Evolutionary conservation across 2,329 filamentous ascomycete species (phyloP).

Genomic region (Xylogone sp.): DNA sequence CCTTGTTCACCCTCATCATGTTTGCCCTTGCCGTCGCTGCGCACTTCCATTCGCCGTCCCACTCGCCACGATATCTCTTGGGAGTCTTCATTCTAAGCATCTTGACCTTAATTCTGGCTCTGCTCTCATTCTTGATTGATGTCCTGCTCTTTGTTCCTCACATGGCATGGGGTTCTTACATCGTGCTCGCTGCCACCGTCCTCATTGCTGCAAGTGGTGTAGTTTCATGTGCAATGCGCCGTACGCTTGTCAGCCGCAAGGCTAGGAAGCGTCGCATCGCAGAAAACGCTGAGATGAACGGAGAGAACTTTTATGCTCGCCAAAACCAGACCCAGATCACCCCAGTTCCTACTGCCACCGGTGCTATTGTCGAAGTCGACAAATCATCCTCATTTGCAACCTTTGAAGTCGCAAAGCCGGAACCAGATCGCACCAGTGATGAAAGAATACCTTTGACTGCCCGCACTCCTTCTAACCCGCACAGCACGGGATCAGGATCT

Average conservation of each 20-base stretch:
- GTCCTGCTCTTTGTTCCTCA: conserved; percentile 93
- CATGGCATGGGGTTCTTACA: conserved; percentile 88
- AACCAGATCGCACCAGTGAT: conserved; percentile 59
- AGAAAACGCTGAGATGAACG: conserved; percentile 96
- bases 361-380: conserved; percentile 45
- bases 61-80: conserved; percentile 86
- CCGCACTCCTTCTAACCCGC: conserved; percentile 56
- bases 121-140: conserved; percentile 89
- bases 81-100: conserved; percentile 82
- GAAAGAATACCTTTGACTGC: conserved; percentile 69
- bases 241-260: conserved; percentile 86
- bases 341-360: conserved; percentile 54
- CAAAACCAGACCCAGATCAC: conserved; percentile 38
- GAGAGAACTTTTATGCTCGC: conserved; percentile 82
- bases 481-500: conserved; percentile 14
- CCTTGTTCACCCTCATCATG: conserved; percentile 80
- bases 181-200: conserved; percentile 85
- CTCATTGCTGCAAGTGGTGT: conserved; percentile 78
- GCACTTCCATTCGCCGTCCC: conserved; percentile 82
- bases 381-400: conserved; percentile 55
- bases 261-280: conserved; percentile 88
- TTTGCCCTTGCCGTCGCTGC: conserved; percentile 74
- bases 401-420: conserved; percentile 54
- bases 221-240: conserved; percentile 90
- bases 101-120: conserved; percentile 75